Conservation (phyloP, 306 rosid species). For the Cicer chorassanicum region DNA sequence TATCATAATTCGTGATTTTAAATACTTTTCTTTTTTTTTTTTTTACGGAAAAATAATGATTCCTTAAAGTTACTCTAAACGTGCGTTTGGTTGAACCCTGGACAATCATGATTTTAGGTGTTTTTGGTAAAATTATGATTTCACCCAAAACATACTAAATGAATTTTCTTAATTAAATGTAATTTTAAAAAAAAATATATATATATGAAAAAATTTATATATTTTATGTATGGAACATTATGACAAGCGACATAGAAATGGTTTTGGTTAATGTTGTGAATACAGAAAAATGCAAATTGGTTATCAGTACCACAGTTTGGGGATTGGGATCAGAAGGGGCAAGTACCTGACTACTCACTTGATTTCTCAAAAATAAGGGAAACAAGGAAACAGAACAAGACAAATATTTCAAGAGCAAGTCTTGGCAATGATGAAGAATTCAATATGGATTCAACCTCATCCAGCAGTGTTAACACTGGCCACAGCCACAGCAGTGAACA, state of each 20-base stretch:
- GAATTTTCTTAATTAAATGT: too few species aligned
- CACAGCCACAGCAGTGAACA: slow-evolving; percentile 48
- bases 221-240: too few species aligned
- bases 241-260: too few species aligned
- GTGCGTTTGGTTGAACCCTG: background rate
- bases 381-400: slow-evolving; percentile 93
- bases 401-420: slow-evolving; percentile 84
- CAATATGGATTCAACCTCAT: slow-evolving; percentile 49
- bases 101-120: too few species aligned
- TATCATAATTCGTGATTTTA: background rate
- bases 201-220: too few species aligned
- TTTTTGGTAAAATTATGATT: too few species aligned
- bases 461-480: slow-evolving; percentile 48
- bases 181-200: too few species aligned
- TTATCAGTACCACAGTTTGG: slow-evolving; percentile 97
- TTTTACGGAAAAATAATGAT: background rate
- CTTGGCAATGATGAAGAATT: slow-evolving; percentile 97
- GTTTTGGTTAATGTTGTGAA: background rate
- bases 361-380: slow-evolving; percentile 97
- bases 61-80: background rate
- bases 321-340: slow-evolving; percentile 96
- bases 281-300: slow-evolving; percentile 79
- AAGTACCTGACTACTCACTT: slow-evolving; percentile 83
- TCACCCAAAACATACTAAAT: too few species aligned
- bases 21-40: background rate